Conservation (phyloP, 164 flowering plant species). For the Kingdonia uniflora region DNA sequence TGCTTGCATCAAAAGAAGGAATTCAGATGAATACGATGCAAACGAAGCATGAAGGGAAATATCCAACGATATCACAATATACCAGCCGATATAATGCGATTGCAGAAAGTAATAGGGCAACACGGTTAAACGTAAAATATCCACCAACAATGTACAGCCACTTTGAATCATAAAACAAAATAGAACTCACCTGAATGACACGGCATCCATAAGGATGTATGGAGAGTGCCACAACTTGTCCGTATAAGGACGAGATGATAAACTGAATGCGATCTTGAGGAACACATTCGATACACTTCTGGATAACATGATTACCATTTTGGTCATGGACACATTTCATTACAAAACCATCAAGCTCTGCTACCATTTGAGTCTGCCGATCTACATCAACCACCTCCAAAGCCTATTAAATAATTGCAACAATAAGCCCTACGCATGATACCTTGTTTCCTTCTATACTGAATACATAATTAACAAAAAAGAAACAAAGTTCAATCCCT, state of each 20-base stretch:
- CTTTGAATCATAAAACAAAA: not conserved
- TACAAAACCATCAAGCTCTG: conserved; percentile 80
- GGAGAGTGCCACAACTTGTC: conserved; percentile 77
- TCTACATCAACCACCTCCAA: conserved; percentile 82
- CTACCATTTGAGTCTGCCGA: conserved; percentile 54
- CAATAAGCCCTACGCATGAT: not conserved
- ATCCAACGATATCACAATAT: no score
- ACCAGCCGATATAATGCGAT: no score
- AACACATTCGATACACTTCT: conserved; percentile 86
- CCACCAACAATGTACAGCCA: no score
- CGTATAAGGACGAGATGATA: conserved; percentile 71
- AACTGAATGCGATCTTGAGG: conserved; percentile 78
- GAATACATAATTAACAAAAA: not conserved
- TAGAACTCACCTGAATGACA: conserved; percentile 74
- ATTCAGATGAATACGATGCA: no score
- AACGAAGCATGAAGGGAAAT: no score
- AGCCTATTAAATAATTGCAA: conserved; percentile 43
- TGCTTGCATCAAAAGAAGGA: conserved; percentile 18
- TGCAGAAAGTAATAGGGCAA: no score
- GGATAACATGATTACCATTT: conserved; percentile 96
- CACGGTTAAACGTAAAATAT: no score
- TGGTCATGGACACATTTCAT: conserved; percentile 96
- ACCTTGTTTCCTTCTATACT: no score
- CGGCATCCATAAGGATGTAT: conserved; percentile 95
- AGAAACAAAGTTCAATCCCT: no score